Percentiles rank a stretch among this genome's conserved stretches.
These are phyloP conservation scores for Puccinia novopanici DNA, from an alignment of 1,284 basidiomycete species.

Conservation along the genomic window DNA sequence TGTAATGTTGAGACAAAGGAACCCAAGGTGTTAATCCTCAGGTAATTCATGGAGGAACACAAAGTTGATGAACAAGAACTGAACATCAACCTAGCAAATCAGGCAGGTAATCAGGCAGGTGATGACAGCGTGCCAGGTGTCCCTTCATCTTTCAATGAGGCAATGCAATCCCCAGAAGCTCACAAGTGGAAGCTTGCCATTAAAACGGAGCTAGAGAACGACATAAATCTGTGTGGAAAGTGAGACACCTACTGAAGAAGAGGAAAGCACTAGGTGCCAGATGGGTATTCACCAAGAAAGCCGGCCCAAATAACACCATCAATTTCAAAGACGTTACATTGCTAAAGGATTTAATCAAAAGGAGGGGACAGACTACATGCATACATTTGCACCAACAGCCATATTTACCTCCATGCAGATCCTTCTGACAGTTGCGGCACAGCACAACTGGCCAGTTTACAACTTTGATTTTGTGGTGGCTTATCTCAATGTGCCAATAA, in stretches of 20 bases:
- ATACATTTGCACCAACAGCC: constrained; percentile 47
- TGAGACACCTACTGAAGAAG: not conserved
- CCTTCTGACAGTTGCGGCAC: not conserved
- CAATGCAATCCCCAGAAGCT: not conserved
- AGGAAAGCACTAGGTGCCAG: not conserved
- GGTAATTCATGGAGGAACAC: not conserved
- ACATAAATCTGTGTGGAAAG: not conserved
- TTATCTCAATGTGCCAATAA: too few relatives aligned
- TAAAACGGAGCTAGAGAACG: not conserved
- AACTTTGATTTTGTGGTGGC: too few relatives aligned
- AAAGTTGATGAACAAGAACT: not conserved
- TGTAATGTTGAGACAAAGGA: too few relatives aligned
- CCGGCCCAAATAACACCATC: not conserved
- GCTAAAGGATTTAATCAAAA: constrained; percentile 45
- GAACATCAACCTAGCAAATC: not conserved
- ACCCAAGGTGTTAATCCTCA: too few relatives aligned
- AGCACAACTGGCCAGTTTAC: too few relatives aligned
- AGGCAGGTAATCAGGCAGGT: not conserved
- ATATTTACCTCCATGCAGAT: not conserved
- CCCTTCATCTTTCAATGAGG: not conserved
- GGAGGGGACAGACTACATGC: constrained; percentile 48
- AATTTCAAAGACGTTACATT: not conserved
- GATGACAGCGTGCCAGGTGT: too few relatives aligned
- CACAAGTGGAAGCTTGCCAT: not conserved
- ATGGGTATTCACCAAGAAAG: not conserved